These are phyloP conservation scores for Cynara cardunculus DNA, from an alignment of 129 eudicot genomes.

Conservation along the genomic window DNA sequence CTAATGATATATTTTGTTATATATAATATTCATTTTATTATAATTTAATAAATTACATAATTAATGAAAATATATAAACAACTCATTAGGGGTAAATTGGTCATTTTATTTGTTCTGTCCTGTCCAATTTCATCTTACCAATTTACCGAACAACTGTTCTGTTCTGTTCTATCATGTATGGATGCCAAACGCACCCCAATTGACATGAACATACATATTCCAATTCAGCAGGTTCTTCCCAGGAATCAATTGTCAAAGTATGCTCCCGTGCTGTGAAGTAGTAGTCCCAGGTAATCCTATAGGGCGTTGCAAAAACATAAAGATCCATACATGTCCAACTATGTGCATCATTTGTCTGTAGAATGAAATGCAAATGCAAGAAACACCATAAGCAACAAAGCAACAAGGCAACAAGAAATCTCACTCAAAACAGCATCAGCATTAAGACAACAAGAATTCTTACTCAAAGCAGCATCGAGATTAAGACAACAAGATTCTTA, in stretches of 20 bases:
- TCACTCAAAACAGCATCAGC: neutral
- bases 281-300: conserved; percentile 96
- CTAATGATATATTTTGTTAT: no score
- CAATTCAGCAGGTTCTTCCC: conserved; percentile 98
- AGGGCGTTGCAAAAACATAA: conserved; percentile 96
- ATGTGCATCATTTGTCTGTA: conserved; percentile 81
- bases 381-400: neutral
- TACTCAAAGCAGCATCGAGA: neutral
- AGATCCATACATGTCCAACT: conserved; percentile 99
- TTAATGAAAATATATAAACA: no score
- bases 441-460: neutral
- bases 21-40: no score
- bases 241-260: conserved; percentile 56
- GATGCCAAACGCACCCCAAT: no score
- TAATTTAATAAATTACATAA: no score
- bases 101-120: no score
- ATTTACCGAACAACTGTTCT: no score
- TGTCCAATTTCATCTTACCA: no score
- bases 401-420: neutral
- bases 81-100: no score
- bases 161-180: no score
- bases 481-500: no score
- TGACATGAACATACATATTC: conserved; percentile 73
- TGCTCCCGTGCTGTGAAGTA: conserved; percentile 81
- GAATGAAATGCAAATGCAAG: neutral